Evolutionary conservation across 805 yeast genomes (phyloP).

Genomic region (Saturnispora sekii): DNA sequence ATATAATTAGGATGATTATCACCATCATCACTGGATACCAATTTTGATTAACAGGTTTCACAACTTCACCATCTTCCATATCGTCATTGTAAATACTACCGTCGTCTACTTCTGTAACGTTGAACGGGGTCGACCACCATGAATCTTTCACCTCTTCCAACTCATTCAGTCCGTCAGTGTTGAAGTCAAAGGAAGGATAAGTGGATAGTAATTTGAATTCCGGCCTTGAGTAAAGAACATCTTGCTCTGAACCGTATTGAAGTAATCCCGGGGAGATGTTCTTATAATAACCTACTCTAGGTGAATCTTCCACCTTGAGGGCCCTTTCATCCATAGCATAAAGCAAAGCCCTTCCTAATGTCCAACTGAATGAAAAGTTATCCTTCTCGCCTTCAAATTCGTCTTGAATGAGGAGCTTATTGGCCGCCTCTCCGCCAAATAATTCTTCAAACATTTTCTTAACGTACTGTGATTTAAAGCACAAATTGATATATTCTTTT

Average conservation of each 20-base stretch:
- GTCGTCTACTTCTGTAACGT: neutral
- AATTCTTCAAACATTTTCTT: slow-evolving; percentile 50
- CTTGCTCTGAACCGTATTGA: slow-evolving; percentile 44
- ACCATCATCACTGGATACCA: slow-evolving; percentile 4
- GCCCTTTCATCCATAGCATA: slow-evolving; percentile 48
- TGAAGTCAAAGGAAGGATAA: slow-evolving; percentile 13
- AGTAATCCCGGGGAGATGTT: slow-evolving; percentile 39
- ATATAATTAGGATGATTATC: neutral
- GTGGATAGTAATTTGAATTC: slow-evolving; percentile 20
- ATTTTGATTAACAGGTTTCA: slow-evolving; percentile 33
- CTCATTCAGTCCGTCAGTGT: neutral
- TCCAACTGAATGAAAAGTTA: slow-evolving; percentile 88
- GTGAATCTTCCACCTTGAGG: slow-evolving; percentile 1
- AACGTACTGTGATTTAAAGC: slow-evolving; percentile 56
- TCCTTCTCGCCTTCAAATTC: slow-evolving; percentile 41
- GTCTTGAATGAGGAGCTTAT: too few relatives aligned
- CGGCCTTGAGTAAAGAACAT: slow-evolving; percentile 35
- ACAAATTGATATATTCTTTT: slow-evolving; percentile 32
- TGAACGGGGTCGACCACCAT: slow-evolving; percentile 22
- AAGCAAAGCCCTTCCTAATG: slow-evolving; percentile 67
- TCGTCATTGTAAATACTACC: slow-evolving; percentile 17
- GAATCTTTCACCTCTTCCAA: neutral
- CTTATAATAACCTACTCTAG: slow-evolving; percentile 36
- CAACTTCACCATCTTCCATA: slow-evolving; percentile 33
- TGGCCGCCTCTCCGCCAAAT: slow-evolving; percentile 27